Percentiles rank a stretch among this genome's conserved stretches.
Evolutionary conservation across 306 rosid genomes (phyloP).

Genomic region (Cucurbita argyrosperma): DNA sequence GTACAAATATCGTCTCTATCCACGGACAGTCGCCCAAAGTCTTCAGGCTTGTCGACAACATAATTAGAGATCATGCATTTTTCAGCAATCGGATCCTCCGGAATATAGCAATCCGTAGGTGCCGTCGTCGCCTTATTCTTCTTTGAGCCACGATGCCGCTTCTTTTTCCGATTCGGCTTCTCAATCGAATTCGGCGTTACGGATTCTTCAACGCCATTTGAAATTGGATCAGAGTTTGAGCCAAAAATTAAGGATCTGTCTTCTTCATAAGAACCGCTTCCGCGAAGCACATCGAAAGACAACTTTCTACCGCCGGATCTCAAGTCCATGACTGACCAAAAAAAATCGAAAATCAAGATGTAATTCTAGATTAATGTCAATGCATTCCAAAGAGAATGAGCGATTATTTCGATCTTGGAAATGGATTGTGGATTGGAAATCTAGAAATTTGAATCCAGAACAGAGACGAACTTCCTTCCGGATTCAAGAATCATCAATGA

Average conservation of each 20-base stretch:
- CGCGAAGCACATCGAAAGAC: constrained; percentile 60
- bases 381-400: neutral
- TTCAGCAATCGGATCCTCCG: constrained; percentile 24
- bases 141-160: constrained; percentile 31
- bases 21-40: neutral
- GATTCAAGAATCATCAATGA: neutral
- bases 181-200: neutral
- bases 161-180: constrained; percentile 32
- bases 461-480: neutral
- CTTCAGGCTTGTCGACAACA: neutral
- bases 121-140: constrained; percentile 22
- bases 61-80: constrained; percentile 4
- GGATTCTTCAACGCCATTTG: constrained; percentile 7
- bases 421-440: neutral
- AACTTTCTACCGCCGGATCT: constrained; percentile 42
- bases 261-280: constrained; percentile 15
- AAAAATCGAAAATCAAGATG: neutral
- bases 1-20: constrained; percentile 5
- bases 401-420: neutral
- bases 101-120: constrained; percentile 17
- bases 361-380: neutral
- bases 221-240: constrained; percentile 22
- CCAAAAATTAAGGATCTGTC: constrained; percentile 12
- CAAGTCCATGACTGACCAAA: constrained; percentile 35
- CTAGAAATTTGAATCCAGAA: neutral